Conservation (phyloP, 2,329 filamentous ascomycete genomes). For the Cladophialophora yegresii region DNA sequence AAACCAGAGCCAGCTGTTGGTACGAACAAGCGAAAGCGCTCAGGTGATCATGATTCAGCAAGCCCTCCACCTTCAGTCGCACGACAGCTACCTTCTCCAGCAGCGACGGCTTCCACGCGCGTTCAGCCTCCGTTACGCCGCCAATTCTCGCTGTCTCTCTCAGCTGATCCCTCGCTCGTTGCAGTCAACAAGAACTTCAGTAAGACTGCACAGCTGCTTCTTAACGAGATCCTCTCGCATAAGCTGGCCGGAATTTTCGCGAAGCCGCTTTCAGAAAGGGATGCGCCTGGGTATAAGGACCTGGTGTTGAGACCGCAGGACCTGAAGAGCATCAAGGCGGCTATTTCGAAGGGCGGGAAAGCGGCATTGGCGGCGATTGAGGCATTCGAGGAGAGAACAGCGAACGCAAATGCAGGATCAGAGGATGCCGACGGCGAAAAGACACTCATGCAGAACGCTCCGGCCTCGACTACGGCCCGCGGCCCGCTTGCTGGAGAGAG, state of each 20-base stretch:
- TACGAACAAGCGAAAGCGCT: slow-evolving; percentile 46
- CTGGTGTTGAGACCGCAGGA: slow-evolving; percentile 75
- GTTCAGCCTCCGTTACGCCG: slow-evolving; percentile 31
- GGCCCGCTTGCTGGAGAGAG: slow-evolving; percentile 17
- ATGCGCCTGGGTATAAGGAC: slow-evolving; percentile 73
- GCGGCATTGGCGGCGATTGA: slow-evolving; percentile 49
- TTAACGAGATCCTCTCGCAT: slow-evolving; percentile 76
- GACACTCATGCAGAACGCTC: slow-evolving; percentile 13
- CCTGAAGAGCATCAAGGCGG: slow-evolving; percentile 73
- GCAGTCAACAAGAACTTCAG: slow-evolving; percentile 54
- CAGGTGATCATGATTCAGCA: slow-evolving; percentile 39
- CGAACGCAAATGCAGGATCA: background rate
- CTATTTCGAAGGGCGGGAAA: slow-evolving; percentile 58
- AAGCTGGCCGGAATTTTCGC: slow-evolving; percentile 79
- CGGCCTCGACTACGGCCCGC: background rate
- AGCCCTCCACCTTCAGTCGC: slow-evolving; percentile 25
- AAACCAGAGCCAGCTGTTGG: slow-evolving; percentile 9
- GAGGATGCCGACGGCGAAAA: slow-evolving; percentile 53
- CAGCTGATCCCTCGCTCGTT: slow-evolving; percentile 42
- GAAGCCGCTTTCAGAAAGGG: slow-evolving; percentile 70
- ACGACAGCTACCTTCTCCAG: slow-evolving; percentile 18
- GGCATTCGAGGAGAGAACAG: slow-evolving; percentile 27
- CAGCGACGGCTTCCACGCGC: background rate
- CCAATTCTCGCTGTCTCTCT: slow-evolving; percentile 40
- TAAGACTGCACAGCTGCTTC: slow-evolving; percentile 69